A percentile compares a stretch with the other conserved stretches of the same genome.
These are phyloP conservation scores for Colletotrichum simmondsii DNA, from an alignment of 2,329 filamentous ascomycete species.

Conservation along the genomic window DNA sequence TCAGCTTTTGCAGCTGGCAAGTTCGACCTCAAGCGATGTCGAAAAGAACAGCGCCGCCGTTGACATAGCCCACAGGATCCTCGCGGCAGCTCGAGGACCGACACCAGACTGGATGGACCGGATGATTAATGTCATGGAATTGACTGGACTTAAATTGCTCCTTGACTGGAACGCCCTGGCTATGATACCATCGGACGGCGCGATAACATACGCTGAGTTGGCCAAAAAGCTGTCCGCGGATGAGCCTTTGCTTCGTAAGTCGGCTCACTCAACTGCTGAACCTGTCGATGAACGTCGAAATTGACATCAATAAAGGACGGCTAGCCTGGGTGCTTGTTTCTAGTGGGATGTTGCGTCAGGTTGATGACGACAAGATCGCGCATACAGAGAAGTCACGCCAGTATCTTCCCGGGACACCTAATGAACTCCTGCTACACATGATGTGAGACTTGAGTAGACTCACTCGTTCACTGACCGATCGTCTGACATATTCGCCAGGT, in stretches of 20 bases:
- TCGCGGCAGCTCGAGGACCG: slow-evolving; percentile 4
- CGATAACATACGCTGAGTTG: slow-evolving; percentile 42
- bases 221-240: slow-evolving; percentile 42
- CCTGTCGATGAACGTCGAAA: neutral
- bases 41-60: slow-evolving; percentile 17
- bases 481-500: slow-evolving; percentile 30
- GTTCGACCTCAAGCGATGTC: neutral
- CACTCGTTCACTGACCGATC: too few species aligned
- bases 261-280: neutral
- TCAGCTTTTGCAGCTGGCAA: slow-evolving; percentile 10
- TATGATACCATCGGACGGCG: slow-evolving; percentile 40
- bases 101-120: slow-evolving; percentile 27
- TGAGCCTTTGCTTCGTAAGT: slow-evolving; percentile 39
- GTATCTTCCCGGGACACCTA: slow-evolving; percentile 27
- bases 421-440: slow-evolving; percentile 32
- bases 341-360: slow-evolving; percentile 35
- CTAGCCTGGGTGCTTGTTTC: slow-evolving; percentile 37
- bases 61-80: slow-evolving; percentile 20
- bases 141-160: slow-evolving; percentile 39
- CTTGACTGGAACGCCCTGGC: slow-evolving; percentile 46
- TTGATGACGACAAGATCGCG: slow-evolving; percentile 35
- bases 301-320: slow-evolving; percentile 29
- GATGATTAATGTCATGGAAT: neutral
- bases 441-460: neutral
- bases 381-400: slow-evolving; percentile 38